Percentiles rank a stretch among this genome's conserved stretches.
Evolutionary conservation across 2,329 filamentous ascomycete species (phyloP).

Genomic region (Fusarium tricinctum): DNA sequence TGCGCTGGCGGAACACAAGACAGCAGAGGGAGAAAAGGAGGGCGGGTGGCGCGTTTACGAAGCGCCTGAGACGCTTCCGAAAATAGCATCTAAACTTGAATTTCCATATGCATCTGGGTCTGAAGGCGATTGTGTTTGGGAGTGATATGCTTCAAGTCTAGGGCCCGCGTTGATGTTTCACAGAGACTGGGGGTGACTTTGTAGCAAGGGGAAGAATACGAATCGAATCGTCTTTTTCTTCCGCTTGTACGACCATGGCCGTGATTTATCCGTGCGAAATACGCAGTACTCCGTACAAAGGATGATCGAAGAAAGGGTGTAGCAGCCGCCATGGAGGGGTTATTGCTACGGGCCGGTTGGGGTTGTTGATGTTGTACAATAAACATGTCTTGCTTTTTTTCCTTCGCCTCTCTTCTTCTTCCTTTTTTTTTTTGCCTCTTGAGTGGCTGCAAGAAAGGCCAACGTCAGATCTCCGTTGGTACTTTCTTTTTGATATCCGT

Average conservation of each 20-base stretch:
- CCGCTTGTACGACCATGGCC: conserved; percentile 10
- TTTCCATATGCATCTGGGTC: conserved; percentile 16
- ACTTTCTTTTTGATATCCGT: neutral
- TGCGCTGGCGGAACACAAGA: conserved; percentile 8
- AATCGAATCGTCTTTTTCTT: conserved; percentile 17
- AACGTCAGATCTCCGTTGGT: neutral
- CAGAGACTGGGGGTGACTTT: conserved; percentile 33
- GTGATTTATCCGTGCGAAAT: neutral
- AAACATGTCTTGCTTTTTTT: neutral
- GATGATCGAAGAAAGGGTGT: neutral
- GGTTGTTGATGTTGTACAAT: conserved; percentile 2
- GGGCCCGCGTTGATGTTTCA: conserved; percentile 45
- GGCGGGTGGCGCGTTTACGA: conserved; percentile 44
- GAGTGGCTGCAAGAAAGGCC: neutral
- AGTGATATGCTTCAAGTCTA: conserved; percentile 27
- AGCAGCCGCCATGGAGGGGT: too few relatives aligned
- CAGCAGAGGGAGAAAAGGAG: neutral
- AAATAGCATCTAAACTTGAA: conserved; percentile 37
- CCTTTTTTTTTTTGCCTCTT: neutral
- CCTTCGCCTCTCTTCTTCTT: too few relatives aligned
- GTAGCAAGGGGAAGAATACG: conserved; percentile 27
- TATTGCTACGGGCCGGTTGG: neutral
- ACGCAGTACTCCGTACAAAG: conserved; percentile 9
- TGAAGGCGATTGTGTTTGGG: conserved; percentile 40
- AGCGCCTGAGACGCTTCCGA: conserved; percentile 46